phyloP scores from a whole-genome alignment of 1,284 basidiomycete species.

The Fomitopsis palustris region DNA sequence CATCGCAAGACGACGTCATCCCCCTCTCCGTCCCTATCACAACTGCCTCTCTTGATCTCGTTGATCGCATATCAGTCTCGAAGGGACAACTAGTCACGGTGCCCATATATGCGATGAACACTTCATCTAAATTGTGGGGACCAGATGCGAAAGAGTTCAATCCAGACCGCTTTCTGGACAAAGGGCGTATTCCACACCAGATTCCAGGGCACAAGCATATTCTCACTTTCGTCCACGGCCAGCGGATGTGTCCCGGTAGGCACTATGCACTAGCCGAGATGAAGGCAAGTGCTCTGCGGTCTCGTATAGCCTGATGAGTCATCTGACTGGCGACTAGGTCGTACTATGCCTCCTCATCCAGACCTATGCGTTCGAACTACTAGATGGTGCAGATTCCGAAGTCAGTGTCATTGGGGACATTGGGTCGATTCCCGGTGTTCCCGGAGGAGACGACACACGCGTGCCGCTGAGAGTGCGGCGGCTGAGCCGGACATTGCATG shows the following conservation, averaged over 20 bases:
- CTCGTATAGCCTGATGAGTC: background rate
- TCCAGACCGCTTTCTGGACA: slow-evolving; percentile 23
- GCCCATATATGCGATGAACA: slow-evolving; percentile 42
- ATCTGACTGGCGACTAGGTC: background rate
- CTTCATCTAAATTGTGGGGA: slow-evolving; percentile 46
- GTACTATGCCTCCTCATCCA: background rate
- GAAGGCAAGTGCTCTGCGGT: slow-evolving; percentile 35
- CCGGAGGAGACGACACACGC: background rate
- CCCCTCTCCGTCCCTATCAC: slow-evolving; percentile 43
- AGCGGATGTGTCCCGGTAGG: slow-evolving; percentile 38
- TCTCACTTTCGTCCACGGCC: slow-evolving; percentile 38
- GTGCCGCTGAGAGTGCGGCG: background rate
- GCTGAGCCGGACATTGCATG: too few species aligned
- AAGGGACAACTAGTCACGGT: slow-evolving; percentile 42
- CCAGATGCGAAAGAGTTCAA: slow-evolving; percentile 23
- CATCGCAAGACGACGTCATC: slow-evolving; percentile 42
- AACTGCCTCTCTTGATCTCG: slow-evolving; percentile 33
- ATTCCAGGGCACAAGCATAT: slow-evolving; percentile 38
- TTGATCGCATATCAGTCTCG: slow-evolving; percentile 37
- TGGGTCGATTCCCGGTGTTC: background rate
- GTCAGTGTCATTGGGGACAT: background rate
- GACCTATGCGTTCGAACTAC: background rate
- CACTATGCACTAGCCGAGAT: slow-evolving; percentile 40
- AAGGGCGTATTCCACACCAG: slow-evolving; percentile 21
- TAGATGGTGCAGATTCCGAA: background rate